Percentiles rank a stretch among this genome's conserved stretches.
These are phyloP conservation scores for Clitopilus hobsonii DNA, from an alignment of 768 basidiomycete species.

Conservation along the genomic window DNA sequence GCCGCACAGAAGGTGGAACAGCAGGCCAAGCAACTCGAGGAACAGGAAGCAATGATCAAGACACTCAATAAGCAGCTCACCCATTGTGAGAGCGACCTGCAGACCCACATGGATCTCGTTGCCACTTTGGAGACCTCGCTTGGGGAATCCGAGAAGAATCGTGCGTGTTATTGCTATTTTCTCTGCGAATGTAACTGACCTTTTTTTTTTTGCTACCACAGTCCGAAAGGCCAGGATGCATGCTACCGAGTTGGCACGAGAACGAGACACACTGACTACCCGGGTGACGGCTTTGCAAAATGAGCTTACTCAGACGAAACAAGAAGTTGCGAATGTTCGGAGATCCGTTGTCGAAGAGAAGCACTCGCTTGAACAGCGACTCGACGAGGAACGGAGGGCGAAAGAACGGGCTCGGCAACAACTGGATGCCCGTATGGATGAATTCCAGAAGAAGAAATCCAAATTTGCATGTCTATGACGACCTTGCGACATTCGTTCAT, in stretches of 20 bases:
- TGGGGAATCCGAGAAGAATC: slow-evolving; percentile 89
- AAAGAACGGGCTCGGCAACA: slow-evolving; percentile 87
- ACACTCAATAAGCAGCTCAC: slow-evolving; percentile 89
- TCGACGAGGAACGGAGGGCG: slow-evolving; percentile 84
- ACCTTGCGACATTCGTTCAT: slow-evolving; percentile 10
- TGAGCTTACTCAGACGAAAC: slow-evolving; percentile 74
- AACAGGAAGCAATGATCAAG: slow-evolving; percentile 89
- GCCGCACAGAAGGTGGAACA: slow-evolving; percentile 57
- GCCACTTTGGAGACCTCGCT: slow-evolving; percentile 79
- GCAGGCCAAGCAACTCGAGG: slow-evolving; percentile 70
- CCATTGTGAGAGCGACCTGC: slow-evolving; percentile 90
- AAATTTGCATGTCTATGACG: slow-evolving; percentile 86
- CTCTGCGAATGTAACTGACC: slow-evolving; percentile 5
- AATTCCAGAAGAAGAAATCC: slow-evolving; percentile 79
- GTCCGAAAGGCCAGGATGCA: slow-evolving; percentile 94
- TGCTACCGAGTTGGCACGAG: slow-evolving; percentile 82
- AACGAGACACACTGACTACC: slow-evolving; percentile 68
- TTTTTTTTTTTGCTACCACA: slow-evolving; percentile 22
- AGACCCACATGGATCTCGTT: slow-evolving; percentile 89
- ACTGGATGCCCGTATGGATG: slow-evolving; percentile 85
- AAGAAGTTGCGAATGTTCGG: slow-evolving; percentile 73
- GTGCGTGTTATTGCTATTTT: slow-evolving; percentile 43
- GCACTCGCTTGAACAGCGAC: slow-evolving; percentile 73
- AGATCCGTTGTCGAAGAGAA: slow-evolving; percentile 85
- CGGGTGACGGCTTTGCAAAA: slow-evolving; percentile 65